Base-by-base conservation (phyloP, 176 grass and related monocot genomes). In the Raddia guianensis region DNA sequence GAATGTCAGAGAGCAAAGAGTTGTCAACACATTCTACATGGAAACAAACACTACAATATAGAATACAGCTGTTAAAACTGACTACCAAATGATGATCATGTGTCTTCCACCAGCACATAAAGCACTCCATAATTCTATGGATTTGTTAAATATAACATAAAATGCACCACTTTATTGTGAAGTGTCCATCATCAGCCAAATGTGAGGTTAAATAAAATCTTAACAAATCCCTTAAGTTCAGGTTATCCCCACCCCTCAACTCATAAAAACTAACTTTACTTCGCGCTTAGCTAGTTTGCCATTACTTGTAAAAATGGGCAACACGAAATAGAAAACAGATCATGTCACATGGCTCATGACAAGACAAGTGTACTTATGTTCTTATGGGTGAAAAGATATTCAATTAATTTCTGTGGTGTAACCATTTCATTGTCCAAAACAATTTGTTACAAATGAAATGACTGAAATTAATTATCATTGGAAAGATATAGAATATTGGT, bases 11-110 rank as follows among this genome's bases (percentile, higher is more conserved):
- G 27, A 20, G 42, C 45, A 52, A 53, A 37, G 8, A 37, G 34
- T 48, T 55, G 14, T 55, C 47, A 81, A 54, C 54, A 82, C 47
- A 68, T 56, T 48, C 18, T 43, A 49, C 9, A 77, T 73, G 9
- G 14, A 56, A 66, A 43, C 9, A 73, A 47, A 12, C 35, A n/a
- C 49, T 65, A 12, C 37, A 87, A 66, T 40, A 50, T 49, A 72
- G 27, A 27, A 27, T 27, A 27, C n/a, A 80, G 57, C 15, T 73
- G 20, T 9, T 48, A 66, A 20, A 65, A 86, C 80, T 66, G 34
- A 5, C 27, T 57, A 49, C 15, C 34, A 64, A 63, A 51, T 35
- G 57, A 42, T 5, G n/a, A 27, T 16, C 48, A 87, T 2, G 15
- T 20, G 40, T 56, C 2, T 42, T 7, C 7, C 70, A 68, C n/a